Percentiles rank a stretch among this genome's conserved stretches.
Evolutionary conservation across 108 stramenopile species (phyloP).

Genomic region (Nannochloropsis salina): DNA sequence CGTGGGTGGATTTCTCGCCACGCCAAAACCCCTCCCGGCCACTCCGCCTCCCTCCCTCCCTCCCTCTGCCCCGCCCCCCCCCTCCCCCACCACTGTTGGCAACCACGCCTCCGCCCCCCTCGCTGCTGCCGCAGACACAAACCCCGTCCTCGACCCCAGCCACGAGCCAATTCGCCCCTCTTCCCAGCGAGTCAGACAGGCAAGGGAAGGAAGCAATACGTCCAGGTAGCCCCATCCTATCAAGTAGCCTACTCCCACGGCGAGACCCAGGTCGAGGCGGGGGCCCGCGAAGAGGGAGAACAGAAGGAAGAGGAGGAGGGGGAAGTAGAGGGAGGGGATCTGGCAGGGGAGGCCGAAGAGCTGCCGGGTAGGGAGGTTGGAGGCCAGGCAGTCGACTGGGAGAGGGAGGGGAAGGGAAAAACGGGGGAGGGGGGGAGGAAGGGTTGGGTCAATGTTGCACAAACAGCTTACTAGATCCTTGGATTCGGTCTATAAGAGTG

Average conservation of each 20-base stretch:
- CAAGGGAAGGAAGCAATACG: background rate
- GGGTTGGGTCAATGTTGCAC: background rate
- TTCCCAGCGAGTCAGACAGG: background rate
- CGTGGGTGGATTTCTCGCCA: background rate
- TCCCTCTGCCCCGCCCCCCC: background rate
- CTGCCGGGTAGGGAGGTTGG: background rate
- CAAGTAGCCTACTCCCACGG: background rate
- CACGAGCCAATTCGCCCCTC: background rate
- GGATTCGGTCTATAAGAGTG: too few relatives aligned
- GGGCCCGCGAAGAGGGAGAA: constrained; percentile 19
- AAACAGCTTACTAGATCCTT: too few relatives aligned
- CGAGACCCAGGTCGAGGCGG: background rate
- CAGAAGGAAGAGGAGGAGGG: background rate
- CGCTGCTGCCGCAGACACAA: background rate
- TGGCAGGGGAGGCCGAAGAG: background rate
- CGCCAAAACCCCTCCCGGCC: background rate
- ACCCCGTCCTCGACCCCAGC: background rate
- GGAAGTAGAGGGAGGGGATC: constrained; percentile 18
- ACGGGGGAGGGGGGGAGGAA: background rate
- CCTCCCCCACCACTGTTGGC: background rate
- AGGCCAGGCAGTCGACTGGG: background rate
- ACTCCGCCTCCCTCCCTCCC: background rate
- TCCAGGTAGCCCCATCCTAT: background rate
- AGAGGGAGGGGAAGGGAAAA: background rate
- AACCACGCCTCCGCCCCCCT: background rate